Evolutionary conservation across 2,329 filamentous ascomycete species (phyloP), one percentile per base, ranked within the genome.

Genomic region (Cyanodermella asteris): DNA sequence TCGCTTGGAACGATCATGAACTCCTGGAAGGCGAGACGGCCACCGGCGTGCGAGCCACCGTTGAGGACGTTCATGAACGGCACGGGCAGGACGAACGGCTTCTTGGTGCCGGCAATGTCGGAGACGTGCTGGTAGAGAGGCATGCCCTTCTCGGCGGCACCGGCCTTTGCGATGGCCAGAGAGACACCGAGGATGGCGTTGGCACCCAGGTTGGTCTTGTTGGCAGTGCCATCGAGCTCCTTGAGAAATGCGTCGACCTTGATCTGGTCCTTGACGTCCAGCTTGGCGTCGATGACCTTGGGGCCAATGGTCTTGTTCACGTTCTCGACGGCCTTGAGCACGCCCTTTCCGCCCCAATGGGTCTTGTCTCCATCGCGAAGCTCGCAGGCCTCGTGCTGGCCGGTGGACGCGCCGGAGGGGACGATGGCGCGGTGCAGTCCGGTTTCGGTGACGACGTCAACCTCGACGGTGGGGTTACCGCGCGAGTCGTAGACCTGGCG

Each of bases 401-500:
- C 81, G 45, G 82, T 93, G 43, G 84, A 93, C 46, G 84, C 84
- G 53, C 84, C 84, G 38, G 82, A 93, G 45, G 84, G 84, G 36
- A 94, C 84, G 51, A 93, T 93, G 51, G 84, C 82, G 49, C 84
- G 81, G 71, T 93, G 82, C 36, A 94, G 72, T 48, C 84, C 84
- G 44, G 76, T 90, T 62, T 91, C 80, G 43, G 82, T 93, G 59
- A 91, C 75, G 43, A 93, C 70, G 53, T 93, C 84, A 46, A 94
- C 84, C 67, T 94, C 84, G 48, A 93, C 84, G 50, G 87, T 97
- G 47, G 87, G 87, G 72, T 97, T 97, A 52, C 69, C 69, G 41
- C 87, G 84, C 54, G 87, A 94, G 69, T 97, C 87, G 70, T 84
- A 97, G 63, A 97, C 81, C 48, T 74, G 82, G 51, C 87, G 76